phyloP scores from a whole-genome alignment of 495 filamentous ascomycete genomes.

The Penicillium atrosanguineum region DNA sequence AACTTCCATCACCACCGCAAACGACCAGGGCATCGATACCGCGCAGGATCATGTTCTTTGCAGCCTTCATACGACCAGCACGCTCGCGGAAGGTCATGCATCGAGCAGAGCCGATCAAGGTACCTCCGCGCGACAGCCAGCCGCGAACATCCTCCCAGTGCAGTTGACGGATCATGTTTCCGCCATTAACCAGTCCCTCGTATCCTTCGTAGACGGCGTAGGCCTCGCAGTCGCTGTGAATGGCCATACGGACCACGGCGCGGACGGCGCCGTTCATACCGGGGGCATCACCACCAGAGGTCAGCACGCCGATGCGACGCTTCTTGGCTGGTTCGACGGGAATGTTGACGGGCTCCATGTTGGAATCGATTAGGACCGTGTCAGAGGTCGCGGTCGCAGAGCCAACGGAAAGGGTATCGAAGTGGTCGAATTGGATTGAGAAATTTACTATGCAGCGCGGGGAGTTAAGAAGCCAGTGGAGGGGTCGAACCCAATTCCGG shows the following conservation, averaged over 20 bases:
- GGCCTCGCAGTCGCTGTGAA: slow-evolving; percentile 81
- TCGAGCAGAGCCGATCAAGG: slow-evolving; percentile 92
- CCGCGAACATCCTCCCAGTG: slow-evolving; percentile 94
- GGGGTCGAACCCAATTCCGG: slow-evolving; percentile 38
- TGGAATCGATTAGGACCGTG: slow-evolving; percentile 18
- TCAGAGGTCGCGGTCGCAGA: slow-evolving; percentile 9
- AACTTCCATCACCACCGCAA: slow-evolving; percentile 94
- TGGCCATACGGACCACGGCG: slow-evolving; percentile 89
- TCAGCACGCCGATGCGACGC: slow-evolving; percentile 92
- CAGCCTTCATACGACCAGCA: slow-evolving; percentile 73
- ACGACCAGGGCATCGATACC: slow-evolving; percentile 97
- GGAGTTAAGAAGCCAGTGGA: slow-evolving; percentile 15
- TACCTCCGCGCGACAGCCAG: slow-evolving; percentile 91
- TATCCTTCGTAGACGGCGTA: slow-evolving; percentile 95
- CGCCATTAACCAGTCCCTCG: slow-evolving; percentile 88
- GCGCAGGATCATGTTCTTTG: slow-evolving; percentile 87
- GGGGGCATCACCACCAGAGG: slow-evolving; percentile 93
- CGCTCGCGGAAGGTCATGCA: slow-evolving; percentile 88
- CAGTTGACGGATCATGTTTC: slow-evolving; percentile 81
- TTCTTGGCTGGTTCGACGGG: slow-evolving; percentile 48
- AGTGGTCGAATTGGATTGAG: slow-evolving; percentile 1
- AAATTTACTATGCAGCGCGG: slow-evolving; percentile 9
- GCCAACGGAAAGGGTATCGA: slow-evolving; percentile 4
- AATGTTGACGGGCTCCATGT: slow-evolving; percentile 35
- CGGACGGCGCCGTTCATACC: slow-evolving; percentile 97